Base-by-base conservation (phyloP, 1,284 basidiomycete species). In the Ustilago nuda region DNA sequence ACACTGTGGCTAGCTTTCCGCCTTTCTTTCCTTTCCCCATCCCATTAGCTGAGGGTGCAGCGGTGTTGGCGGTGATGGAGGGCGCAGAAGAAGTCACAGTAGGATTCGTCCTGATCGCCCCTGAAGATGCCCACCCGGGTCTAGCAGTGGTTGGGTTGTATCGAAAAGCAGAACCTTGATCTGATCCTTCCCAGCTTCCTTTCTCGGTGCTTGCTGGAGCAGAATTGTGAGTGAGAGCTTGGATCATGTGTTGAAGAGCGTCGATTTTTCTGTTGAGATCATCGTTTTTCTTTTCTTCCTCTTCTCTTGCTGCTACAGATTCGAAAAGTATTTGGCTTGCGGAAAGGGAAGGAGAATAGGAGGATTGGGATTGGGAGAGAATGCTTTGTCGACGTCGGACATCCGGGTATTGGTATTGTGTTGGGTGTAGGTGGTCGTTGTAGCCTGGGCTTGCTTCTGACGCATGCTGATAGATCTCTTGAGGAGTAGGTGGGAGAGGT, bases 201-300 rank as follows among this genome's bases (percentile, higher is more conserved):
- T 19, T 4, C 13, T 50, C 48, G 5, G 30, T 8, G 35, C 33
- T 17, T 3, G 11, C 7, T 12, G 37, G 19, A 19, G 15, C 8
- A 23, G 23, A 8, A 17, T 17, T n/a, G 32, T 30, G 12, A 32
- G 56, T 37, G 33, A 71, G 43, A 8, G 58, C 30, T 17, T 32
- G 53, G 27, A 71, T 56, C 27, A 75, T 53, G 33, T 48, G 36
- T 36, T 76, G 61, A 15, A 76, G 56, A 15, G 62, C 68, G 13
- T 71, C 64, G 17, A 76, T 52, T 45, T 72, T 76, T 19, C 62
- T 61, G 6, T 71, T 62, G 45, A 73, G 55, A 12, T 67, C 61
- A 27, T 73, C 66, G 36, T 68, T 46, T 37, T 55, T 68, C 50
- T 61, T 41, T n/a, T 58, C 27, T n/a, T 61, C 62, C n/a, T 46